phyloP scores from a whole-genome alignment of 768 basidiomycete species.

The Tricholoma sp. region DNA sequence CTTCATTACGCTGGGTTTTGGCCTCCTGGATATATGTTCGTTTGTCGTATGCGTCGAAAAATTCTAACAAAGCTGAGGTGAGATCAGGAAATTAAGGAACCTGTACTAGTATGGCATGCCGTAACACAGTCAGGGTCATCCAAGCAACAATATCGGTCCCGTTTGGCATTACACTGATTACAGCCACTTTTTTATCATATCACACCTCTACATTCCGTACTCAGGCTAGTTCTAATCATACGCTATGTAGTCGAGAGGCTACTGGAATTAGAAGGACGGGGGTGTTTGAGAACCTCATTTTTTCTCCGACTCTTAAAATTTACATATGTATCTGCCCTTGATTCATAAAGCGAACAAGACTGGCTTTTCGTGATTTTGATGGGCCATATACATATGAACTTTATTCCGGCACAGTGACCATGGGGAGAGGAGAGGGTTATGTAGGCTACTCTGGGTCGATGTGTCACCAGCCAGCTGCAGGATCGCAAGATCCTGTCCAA shows the following conservation, averaged over 20 bases:
- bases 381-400: neutral
- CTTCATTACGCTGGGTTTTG: slow-evolving; percentile 29
- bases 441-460: no score
- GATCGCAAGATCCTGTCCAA: no score
- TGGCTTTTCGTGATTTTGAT: neutral
- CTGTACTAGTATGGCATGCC: neutral
- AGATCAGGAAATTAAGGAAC: neutral
- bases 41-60: neutral
- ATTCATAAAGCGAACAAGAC: neutral
- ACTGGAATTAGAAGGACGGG: no score
- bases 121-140: neutral
- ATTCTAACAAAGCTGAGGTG: neutral
- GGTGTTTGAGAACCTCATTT: no score
- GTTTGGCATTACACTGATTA: neutral
- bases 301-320: no score
- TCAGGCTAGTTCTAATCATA: neutral
- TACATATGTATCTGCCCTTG: neutral
- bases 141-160: neutral
- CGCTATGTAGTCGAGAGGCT: no score
- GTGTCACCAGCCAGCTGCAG: no score
- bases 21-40: neutral
- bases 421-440: no score
- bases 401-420: no score
- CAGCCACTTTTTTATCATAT: no score
- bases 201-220: neutral